Percentiles rank a stretch among this genome's conserved stretches.
phyloP scores from a whole-genome alignment of 108 stramenopile species.

The Pelagomonas calceolata region DNA sequence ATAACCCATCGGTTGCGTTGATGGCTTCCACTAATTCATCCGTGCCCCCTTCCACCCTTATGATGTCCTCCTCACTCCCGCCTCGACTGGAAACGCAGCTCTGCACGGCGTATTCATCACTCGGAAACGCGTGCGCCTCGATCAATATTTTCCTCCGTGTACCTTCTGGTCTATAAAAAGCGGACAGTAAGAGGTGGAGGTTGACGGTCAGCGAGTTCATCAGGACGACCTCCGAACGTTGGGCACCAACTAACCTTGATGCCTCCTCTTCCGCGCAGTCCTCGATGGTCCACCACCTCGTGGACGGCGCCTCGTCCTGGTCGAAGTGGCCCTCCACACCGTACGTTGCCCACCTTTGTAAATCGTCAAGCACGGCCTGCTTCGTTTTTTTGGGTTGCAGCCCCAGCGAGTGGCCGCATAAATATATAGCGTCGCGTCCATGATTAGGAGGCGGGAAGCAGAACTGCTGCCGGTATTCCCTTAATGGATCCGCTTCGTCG shows the following conservation, averaged over 20 bases:
- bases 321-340: conserved; percentile 35
- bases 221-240: conserved; percentile 18
- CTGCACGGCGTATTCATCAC: conserved; percentile 25
- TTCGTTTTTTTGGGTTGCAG: conserved; percentile 18
- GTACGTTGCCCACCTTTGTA: conserved; percentile 23
- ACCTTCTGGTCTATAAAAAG: conserved; percentile 28
- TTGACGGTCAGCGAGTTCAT: conserved; percentile 38
- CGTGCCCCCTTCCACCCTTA: not conserved
- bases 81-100: conserved; percentile 22
- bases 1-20: conserved; percentile 5
- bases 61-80: conserved; percentile 8
- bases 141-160: conserved; percentile 23
- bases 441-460: conserved; percentile 3
- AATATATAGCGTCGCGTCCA: conserved; percentile 1
- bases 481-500: not conserved
- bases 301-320: conserved; percentile 5
- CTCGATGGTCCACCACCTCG: conserved; percentile 16
- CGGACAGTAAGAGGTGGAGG: conserved; percentile 28
- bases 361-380: conserved; percentile 12
- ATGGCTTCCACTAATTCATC: not conserved
- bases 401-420: conserved; percentile 33
- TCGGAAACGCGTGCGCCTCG: conserved; percentile 31
- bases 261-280: conserved; percentile 9
- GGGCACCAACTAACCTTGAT: conserved; percentile 33
- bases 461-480: conserved; percentile 5